Evolutionary conservation across 768 basidiomycete species (phyloP).

Genomic region (Lactarius hatsudake): DNA sequence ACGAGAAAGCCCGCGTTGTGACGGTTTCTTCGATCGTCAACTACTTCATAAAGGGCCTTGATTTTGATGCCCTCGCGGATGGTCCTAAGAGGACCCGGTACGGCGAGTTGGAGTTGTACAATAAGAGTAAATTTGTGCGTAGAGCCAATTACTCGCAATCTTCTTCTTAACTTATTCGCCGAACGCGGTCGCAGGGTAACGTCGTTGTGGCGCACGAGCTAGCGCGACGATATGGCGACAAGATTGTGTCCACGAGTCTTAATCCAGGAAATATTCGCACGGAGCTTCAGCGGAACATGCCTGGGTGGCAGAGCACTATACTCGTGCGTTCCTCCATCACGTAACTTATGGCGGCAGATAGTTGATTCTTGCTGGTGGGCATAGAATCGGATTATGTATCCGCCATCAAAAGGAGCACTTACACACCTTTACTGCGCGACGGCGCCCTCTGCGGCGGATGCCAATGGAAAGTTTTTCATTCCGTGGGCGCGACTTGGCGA

Average conservation of each 20-base stretch:
- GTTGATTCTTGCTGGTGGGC: background rate
- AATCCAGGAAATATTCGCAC: constrained; percentile 37
- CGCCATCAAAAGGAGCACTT: constrained; percentile 37
- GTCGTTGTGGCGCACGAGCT: constrained; percentile 46
- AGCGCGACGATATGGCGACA: constrained; percentile 44
- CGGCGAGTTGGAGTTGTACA: constrained; percentile 26
- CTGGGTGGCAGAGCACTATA: background rate
- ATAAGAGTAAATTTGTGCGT: constrained; percentile 47
- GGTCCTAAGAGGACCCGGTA: constrained; percentile 28
- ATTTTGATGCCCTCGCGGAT: constrained; percentile 41
- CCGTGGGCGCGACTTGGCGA: constrained; percentile 33
- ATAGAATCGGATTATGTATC: constrained; percentile 1
- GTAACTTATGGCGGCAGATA: background rate
- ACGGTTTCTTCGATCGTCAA: constrained; percentile 44
- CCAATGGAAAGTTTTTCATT: constrained; percentile 39
- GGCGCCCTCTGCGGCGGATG: constrained; percentile 37
- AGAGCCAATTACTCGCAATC: too few species aligned
- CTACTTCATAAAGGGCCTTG: constrained; percentile 34
- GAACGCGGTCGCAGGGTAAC: constrained; percentile 34
- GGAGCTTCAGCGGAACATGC: constrained; percentile 13
- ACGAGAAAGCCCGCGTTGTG: constrained; percentile 46
- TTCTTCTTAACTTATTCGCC: background rate
- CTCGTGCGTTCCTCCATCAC: background rate
- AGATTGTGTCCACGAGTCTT: constrained; percentile 46
- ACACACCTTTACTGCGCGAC: constrained; percentile 47